Evolutionary conservation across 176 grass and related monocot species (phyloP).

Genomic region (Cenchrus purpureus): DNA sequence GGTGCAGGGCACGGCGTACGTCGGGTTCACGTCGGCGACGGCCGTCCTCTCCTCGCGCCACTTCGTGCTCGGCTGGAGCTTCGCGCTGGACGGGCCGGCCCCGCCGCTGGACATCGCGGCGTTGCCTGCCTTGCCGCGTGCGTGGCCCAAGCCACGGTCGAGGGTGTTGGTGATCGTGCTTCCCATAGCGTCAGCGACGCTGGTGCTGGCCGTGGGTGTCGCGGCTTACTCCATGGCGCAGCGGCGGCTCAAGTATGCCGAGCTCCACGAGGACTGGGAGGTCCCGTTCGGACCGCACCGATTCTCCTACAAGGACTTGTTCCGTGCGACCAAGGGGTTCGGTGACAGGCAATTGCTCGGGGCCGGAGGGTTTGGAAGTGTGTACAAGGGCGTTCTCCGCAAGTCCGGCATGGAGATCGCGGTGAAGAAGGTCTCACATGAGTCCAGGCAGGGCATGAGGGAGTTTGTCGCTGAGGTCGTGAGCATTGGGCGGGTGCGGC

Average conservation of each 20-base stretch:
- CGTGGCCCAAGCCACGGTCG: constrained; percentile 32
- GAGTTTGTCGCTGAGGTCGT: constrained; percentile 52
- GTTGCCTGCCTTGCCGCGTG: constrained; percentile 38
- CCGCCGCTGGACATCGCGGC: constrained; percentile 20
- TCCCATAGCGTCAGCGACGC: constrained; percentile 29
- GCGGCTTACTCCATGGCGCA: background rate
- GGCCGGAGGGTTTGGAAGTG: constrained; percentile 53
- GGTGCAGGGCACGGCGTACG: constrained; percentile 31
- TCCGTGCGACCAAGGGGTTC: constrained; percentile 58
- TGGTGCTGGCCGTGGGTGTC: background rate
- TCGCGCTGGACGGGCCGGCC: constrained; percentile 36
- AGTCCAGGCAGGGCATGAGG: constrained; percentile 48
- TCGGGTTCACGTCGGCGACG: constrained; percentile 45
- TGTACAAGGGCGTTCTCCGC: constrained; percentile 48
- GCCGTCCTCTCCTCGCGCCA: constrained; percentile 32
- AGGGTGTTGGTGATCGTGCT: constrained; percentile 39
- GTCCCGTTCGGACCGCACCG: constrained; percentile 41
- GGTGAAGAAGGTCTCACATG: constrained; percentile 53
- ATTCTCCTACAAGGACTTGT: constrained; percentile 55
- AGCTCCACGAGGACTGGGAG: constrained; percentile 63
- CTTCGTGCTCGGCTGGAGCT: constrained; percentile 60
- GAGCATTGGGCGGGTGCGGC: constrained; percentile 41
- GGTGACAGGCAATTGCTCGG: constrained; percentile 40
- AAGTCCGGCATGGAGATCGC: constrained; percentile 39
- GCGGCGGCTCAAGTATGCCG: constrained; percentile 41